These are phyloP conservation scores for Tuctoria greenei DNA, from an alignment of 176 grass and related monocot genomes.

Conservation along the genomic window DNA sequence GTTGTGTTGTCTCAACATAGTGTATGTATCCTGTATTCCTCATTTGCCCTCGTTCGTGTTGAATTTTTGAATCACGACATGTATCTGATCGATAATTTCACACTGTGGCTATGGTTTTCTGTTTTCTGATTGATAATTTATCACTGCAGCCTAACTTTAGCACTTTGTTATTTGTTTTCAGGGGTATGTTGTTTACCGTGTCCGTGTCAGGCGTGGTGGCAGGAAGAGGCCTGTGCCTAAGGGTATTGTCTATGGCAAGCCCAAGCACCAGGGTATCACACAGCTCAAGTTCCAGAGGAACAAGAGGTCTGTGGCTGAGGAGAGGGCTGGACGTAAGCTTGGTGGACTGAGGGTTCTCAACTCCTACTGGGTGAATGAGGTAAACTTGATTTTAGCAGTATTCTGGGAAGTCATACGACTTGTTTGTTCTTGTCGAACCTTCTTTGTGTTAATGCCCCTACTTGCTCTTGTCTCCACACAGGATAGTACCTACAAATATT, in stretches of 20 bases:
- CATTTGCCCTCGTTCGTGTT: too few relatives aligned
- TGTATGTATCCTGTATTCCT: too few relatives aligned
- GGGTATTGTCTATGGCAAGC: slow-evolving; percentile 92
- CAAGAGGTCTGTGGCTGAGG: slow-evolving; percentile 91
- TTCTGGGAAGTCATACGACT: too few relatives aligned
- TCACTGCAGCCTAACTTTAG: background rate
- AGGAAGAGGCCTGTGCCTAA: slow-evolving; percentile 86
- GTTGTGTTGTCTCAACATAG: too few relatives aligned
- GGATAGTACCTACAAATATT: slow-evolving; percentile 73
- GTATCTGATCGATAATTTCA: too few relatives aligned
- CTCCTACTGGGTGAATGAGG: slow-evolving; percentile 96
- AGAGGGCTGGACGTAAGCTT: slow-evolving; percentile 77
- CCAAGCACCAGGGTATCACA: slow-evolving; percentile 90
- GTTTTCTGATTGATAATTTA: too few relatives aligned
- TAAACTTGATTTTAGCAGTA: background rate
- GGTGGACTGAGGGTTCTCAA: slow-evolving; percentile 85
- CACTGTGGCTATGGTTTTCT: too few relatives aligned
- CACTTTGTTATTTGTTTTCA: background rate
- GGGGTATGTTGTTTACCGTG: slow-evolving; percentile 66
- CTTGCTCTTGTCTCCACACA: background rate
- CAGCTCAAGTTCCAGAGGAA: slow-evolving; percentile 95
- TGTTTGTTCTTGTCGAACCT: too few relatives aligned
- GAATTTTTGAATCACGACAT: too few relatives aligned
- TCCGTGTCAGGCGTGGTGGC: slow-evolving; percentile 69
- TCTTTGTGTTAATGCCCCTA: background rate